phyloP scores from a whole-genome alignment of 1,139 yeast species.

The Torulaspora pretoriensis region DNA sequence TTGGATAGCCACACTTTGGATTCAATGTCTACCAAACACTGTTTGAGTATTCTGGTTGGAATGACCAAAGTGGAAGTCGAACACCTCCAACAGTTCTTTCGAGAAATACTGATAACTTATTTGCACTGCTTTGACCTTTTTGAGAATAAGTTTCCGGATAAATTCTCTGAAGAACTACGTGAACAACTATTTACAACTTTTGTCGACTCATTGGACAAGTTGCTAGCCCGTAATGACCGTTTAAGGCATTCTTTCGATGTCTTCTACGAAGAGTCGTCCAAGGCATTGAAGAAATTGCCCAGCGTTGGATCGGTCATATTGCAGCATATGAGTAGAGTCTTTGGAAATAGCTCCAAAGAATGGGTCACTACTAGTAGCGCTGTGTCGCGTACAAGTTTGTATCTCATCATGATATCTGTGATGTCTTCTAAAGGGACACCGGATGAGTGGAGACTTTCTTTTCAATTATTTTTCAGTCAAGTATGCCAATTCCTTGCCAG shows the following conservation, averaged over 20 bases:
- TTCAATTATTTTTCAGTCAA: conserved; percentile 40
- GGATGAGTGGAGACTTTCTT: conserved; percentile 36
- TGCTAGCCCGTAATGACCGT: conserved; percentile 9
- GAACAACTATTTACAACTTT: conserved; percentile 9
- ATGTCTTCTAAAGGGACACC: conserved; percentile 29
- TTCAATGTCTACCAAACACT: conserved; percentile 14
- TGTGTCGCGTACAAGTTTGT: conserved; percentile 54
- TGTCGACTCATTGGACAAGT: conserved; percentile 14
- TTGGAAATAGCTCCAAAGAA: conserved; percentile 47
- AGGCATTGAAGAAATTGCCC: conserved; percentile 36
- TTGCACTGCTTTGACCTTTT: conserved; percentile 20
- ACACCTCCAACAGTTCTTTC: conserved; percentile 24
- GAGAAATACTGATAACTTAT: conserved; percentile 20
- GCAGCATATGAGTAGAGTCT: conserved; percentile 45
- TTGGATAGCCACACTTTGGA: background rate
- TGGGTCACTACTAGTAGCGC: conserved; percentile 67
- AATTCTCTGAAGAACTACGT: conserved; percentile 6
- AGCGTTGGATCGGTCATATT: conserved; percentile 51
- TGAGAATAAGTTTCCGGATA: conserved; percentile 4
- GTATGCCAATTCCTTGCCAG: conserved; percentile 48
- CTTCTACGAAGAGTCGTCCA: conserved; percentile 10
- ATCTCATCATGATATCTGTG: conserved; percentile 44
- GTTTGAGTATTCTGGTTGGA: conserved; percentile 13
- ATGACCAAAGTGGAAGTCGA: conserved; percentile 17
- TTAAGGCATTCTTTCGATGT: conserved; percentile 11